phyloP scores from a whole-genome alignment of 2,329 filamentous ascomycete genomes.

The Sporothrix pseudoabietina region DNA sequence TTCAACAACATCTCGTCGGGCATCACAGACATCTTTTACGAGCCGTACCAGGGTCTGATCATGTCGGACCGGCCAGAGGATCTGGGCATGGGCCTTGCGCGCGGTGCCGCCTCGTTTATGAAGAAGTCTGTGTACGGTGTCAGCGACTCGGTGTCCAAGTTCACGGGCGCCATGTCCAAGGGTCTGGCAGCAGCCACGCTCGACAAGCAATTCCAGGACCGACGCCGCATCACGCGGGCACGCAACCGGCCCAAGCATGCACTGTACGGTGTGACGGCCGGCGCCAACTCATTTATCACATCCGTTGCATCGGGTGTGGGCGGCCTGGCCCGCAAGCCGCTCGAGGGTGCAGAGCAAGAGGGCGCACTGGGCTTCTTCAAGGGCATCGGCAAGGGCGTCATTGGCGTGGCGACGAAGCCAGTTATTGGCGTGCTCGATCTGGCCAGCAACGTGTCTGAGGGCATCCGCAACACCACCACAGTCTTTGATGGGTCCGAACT shows the following conservation, averaged over 20 bases:
- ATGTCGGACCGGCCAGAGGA: slow-evolving; percentile 95
- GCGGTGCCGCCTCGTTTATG: slow-evolving; percentile 93
- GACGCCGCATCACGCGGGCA: slow-evolving; percentile 87
- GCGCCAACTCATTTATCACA: slow-evolving; percentile 90
- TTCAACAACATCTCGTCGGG: slow-evolving; percentile 99
- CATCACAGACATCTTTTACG: slow-evolving; percentile 97
- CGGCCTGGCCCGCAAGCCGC: slow-evolving; percentile 86
- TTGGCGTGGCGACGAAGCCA: slow-evolving; percentile 94
- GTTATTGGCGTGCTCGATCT: slow-evolving; percentile 96
- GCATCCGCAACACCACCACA: slow-evolving; percentile 96
- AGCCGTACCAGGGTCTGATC: slow-evolving; percentile 94
- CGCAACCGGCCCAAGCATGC: slow-evolving; percentile 96
- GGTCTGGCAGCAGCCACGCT: slow-evolving; percentile 92
- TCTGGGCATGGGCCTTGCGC: slow-evolving; percentile 90
- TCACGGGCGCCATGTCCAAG: slow-evolving; percentile 96
- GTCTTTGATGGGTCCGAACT: slow-evolving; percentile 95
- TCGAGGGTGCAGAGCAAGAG: slow-evolving; percentile 95
- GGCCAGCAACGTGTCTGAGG: slow-evolving; percentile 94
- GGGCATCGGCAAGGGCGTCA: slow-evolving; percentile 90
- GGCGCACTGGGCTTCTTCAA: slow-evolving; percentile 95
- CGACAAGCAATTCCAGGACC: slow-evolving; percentile 98
- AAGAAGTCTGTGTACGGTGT: slow-evolving; percentile 99
- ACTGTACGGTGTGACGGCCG: slow-evolving; percentile 91
- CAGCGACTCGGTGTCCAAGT: slow-evolving; percentile 95
- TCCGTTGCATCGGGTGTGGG: slow-evolving; percentile 93